Evolutionary conservation across 129 eudicot species (phyloP), one percentile per base, ranked within the genome.

Genomic region (Sambucus nigra): DNA sequence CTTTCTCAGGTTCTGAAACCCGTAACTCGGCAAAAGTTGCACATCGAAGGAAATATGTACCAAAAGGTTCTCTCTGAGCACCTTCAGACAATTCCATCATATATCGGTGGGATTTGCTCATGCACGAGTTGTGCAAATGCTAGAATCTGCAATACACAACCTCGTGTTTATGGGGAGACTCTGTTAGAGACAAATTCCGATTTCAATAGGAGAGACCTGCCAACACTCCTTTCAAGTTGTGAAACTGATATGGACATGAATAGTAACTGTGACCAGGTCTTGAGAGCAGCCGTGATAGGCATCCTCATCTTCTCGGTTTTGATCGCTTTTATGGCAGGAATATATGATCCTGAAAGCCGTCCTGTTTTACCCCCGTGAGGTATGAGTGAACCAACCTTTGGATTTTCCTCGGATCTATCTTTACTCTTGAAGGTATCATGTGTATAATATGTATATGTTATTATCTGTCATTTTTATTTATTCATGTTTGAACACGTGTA

Each of bases 71-170:
- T 91, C 24, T 65, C 69, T 3, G 86, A 82, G 70, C 58, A 73
- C 71, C 76, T 91, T 28, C 75, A 69, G 57, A 59, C 70, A 19
- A 56, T 86, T 28, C 98, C 98, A 16, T 68, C 80, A 53, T 85
- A 75, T 75, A 82, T 91, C 31, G 95, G 95, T 20, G 98, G 98
- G 25, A 66, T 41, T 19, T 91, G 98, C 74, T 70, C 66, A 21
- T 91, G 98, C 68, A 45, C 69, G 24, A 74, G 71, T 69, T 91
- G 98, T 52, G 69, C 54, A 53, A 72, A 64, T 35, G 61, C 57
- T 26, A 47, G 60, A 64, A 47, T 52, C 52, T 47, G 54, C 56
- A 55, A 7, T 23, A 46, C 29, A 57, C 70, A 33, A 35, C 55
- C 62, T 53, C 49, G 24, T 57, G 52, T 53, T 20, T 47, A 40